Percentiles rank a stretch among this genome's conserved stretches.
Evolutionary conservation across 2,329 filamentous ascomycete species (phyloP).

Genomic region (Ilyonectria robusta): DNA sequence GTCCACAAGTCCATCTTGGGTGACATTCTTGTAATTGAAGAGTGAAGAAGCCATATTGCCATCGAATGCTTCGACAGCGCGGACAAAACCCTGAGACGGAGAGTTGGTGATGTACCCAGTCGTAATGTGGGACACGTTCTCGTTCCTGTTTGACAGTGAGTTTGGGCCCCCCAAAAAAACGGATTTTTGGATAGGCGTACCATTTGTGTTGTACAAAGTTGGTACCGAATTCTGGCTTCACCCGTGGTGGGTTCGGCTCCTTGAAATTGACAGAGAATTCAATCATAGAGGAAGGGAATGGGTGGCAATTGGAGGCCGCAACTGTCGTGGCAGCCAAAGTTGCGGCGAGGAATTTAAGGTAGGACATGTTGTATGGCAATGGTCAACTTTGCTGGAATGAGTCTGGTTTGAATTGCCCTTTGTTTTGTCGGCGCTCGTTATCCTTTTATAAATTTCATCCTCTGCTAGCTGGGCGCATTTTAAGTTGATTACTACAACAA

Average conservation of each 20-base stretch:
- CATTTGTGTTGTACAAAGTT: conserved; percentile 58
- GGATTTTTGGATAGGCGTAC: conserved; percentile 28
- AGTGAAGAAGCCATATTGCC: conserved; percentile 48
- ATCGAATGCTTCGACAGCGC: conserved; percentile 50
- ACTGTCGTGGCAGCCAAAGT: no score
- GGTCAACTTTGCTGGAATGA: no score
- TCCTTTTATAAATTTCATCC: no score
- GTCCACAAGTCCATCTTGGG: conserved; percentile 53
- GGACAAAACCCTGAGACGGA: conserved; percentile 48
- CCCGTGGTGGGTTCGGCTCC: conserved; percentile 50
- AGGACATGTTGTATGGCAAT: no score
- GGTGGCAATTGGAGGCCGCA: conserved; percentile 25
- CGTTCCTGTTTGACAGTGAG: conserved; percentile 47
- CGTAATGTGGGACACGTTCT: conserved; percentile 56
- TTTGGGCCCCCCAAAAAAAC: rapidly evolving
- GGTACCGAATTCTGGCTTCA: conserved; percentile 51
- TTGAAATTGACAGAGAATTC: conserved; percentile 51
- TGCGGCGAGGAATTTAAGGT: no score
- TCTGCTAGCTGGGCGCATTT: no score
- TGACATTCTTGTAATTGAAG: conserved; percentile 55
- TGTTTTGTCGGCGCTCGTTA: no score
- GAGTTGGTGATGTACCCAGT: conserved; percentile 55
- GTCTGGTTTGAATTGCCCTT: no score
- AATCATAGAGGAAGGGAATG: conserved; percentile 46
- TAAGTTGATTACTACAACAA: no score